Evolutionary conservation across 1,284 basidiomycete species (phyloP).

Genomic region (Cutaneotrichosporon curvatum): DNA sequence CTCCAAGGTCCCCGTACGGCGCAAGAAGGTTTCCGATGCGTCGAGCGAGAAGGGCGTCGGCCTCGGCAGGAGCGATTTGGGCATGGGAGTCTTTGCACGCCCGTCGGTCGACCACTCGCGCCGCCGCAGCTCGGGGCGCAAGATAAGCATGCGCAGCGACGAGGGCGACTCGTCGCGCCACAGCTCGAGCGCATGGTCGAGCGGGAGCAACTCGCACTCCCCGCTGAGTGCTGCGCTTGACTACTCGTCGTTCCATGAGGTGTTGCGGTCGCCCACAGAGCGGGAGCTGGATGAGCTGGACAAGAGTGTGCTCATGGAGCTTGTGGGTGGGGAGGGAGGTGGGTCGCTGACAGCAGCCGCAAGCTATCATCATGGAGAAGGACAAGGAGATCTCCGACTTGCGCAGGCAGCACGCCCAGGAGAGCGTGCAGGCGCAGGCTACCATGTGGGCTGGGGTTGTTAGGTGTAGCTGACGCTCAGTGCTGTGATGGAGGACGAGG

Average conservation of each 20-base stretch:
- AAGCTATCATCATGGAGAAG: too few species aligned
- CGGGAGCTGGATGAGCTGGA: neutral
- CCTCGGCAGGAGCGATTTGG: neutral
- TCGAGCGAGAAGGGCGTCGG: neutral
- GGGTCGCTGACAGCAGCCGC: neutral
- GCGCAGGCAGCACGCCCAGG: too few species aligned
- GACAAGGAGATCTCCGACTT: too few species aligned
- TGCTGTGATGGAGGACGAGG: too few species aligned
- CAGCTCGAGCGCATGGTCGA: neutral
- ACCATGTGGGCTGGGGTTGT: too few species aligned
- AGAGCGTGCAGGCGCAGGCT: too few species aligned
- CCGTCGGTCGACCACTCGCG: conserved; percentile 22
- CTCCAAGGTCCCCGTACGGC: neutral
- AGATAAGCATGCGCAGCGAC: conserved; percentile 20
- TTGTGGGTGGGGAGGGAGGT: neutral
- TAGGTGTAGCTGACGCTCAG: too few species aligned
- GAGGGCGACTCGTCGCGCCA: neutral
- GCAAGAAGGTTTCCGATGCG: conserved; percentile 1
- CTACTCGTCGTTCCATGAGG: neutral
- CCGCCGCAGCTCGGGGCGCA: conserved; percentile 15
- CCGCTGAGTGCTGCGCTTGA: neutral
- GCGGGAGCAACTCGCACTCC: neutral
- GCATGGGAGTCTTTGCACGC: conserved; percentile 19
- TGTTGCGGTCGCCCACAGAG: neutral
- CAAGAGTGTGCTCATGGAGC: too few species aligned